These are phyloP conservation scores for Craterostigma plantagineum DNA, from an alignment of 257 asterid genomes.

Conservation along the genomic window DNA sequence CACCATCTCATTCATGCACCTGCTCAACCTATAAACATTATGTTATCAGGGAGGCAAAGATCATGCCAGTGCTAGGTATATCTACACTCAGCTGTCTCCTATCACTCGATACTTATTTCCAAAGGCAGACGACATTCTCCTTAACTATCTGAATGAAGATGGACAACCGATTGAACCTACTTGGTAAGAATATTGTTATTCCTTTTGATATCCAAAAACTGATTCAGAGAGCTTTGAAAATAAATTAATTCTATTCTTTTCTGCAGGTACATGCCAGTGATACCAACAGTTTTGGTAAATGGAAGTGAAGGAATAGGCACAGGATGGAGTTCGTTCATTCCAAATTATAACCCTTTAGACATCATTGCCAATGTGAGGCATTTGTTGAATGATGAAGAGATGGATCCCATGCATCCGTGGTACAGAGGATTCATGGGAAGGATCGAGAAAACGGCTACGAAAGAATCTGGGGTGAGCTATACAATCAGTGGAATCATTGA, in stretches of 20 bases:
- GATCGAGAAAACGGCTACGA: constrained; percentile 50
- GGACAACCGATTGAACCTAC: constrained; percentile 87
- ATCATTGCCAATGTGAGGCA: constrained; percentile 56
- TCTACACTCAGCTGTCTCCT: constrained; percentile 55
- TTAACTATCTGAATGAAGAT: constrained; percentile 76
- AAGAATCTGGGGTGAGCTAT: constrained; percentile 48
- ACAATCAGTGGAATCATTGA: constrained; percentile 57
- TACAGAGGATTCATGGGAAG: constrained; percentile 72
- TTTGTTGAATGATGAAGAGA: constrained; percentile 50
- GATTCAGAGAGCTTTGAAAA: background rate
- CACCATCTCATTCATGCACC: too few species aligned
- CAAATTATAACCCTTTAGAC: constrained; percentile 81
- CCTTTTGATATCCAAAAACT: background rate
- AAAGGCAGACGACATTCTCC: constrained; percentile 70
- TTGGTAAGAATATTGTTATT: constrained; percentile 27
- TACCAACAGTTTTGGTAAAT: constrained; percentile 83
- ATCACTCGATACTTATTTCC: constrained; percentile 67
- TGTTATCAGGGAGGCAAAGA: constrained; percentile 86
- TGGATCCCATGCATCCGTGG: constrained; percentile 91
- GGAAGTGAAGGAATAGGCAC: constrained; percentile 99
- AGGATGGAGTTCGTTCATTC: constrained; percentile 86
- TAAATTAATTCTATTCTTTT: background rate
- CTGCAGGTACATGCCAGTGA: constrained; percentile 68
- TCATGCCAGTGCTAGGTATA: constrained; percentile 90
- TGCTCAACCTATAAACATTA: background rate